Evolutionary conservation across 495 filamentous ascomycete genomes (phyloP), one percentile per base, ranked within the genome.

Genomic region (Penicillium ucsense): DNA sequence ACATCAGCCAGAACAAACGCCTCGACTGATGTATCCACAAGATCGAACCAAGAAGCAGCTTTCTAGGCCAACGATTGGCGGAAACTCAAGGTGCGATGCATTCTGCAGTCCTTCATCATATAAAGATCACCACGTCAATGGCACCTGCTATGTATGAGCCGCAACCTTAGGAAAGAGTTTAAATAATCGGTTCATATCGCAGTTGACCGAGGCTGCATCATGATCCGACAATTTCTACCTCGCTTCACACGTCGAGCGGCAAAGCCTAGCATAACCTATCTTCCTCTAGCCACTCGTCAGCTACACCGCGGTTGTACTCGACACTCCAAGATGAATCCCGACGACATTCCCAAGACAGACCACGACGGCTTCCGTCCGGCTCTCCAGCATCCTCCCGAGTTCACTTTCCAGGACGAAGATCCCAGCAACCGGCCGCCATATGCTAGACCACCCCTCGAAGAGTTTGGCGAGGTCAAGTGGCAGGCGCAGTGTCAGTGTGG

Each of bases 401-500:
- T 48, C 4, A 55, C 56, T 5, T 40, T 53, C 4, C 38, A 50
- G 0, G 31, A 49, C 8, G 63, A 82, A 41, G 56, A 73, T 31
- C 86, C 80, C 81, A 85, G 84, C 51, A 67, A 72, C 41, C 66
- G 75, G 6, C 63, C 84, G 3, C 86, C 85, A 1, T 89, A 89
- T 58, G 63, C 62, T 12, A 68, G 76, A 2, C 76, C 79, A 45
- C 52, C 72, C 11, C 59, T 55, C 2, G 67, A 73, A 10, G 72
- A 78, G n/a, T 60, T 77, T 33, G 88, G 90, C 47, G 63, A 76
- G 0, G 72, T 72, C 48, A 68, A 76, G 43, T 89, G 87, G 70
- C 72, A 74, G 35, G 89, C 76, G 2, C 76, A 71, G 44, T 95
- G 90, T 63, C 84, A 92, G 59, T 95, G 89, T 64, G 83, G 84